Percentiles rank a stretch among this genome's conserved stretches.
These are phyloP conservation scores for Zygotorulaspora mrakii DNA, from an alignment of 1,139 yeast species.

Conservation along the genomic window DNA sequence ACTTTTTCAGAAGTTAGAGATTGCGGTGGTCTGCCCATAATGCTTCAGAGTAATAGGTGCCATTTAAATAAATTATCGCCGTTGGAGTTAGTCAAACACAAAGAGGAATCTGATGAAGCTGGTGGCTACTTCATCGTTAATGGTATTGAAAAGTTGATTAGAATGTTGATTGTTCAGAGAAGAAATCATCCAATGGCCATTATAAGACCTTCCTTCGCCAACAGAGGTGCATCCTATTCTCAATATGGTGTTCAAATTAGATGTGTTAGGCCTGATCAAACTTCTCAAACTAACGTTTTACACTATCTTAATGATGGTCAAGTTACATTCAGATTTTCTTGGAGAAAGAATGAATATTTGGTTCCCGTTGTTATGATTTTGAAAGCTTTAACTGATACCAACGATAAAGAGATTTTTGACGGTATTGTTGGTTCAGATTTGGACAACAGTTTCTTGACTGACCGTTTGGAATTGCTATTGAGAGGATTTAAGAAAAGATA, in stretches of 20 bases:
- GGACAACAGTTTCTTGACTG: slow-evolving; percentile 88
- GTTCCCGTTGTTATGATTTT: slow-evolving; percentile 91
- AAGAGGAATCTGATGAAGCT: slow-evolving; percentile 91
- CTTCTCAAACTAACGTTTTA: slow-evolving; percentile 93
- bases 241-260: slow-evolving; percentile 92
- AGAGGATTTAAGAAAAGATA: slow-evolving; percentile 69
- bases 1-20: slow-evolving; percentile 73
- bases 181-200: slow-evolving; percentile 98
- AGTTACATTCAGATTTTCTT: slow-evolving; percentile 91
- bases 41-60: slow-evolving; percentile 87
- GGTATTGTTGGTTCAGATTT: slow-evolving; percentile 90
- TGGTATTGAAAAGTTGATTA: slow-evolving; percentile 92
- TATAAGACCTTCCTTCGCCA: slow-evolving; percentile 88
- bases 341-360: slow-evolving; percentile 93
- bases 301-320: slow-evolving; percentile 96
- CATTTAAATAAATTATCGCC: slow-evolving; percentile 84
- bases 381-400: slow-evolving; percentile 85
- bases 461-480: slow-evolving; percentile 89
- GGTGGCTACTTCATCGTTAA: slow-evolving; percentile 96
- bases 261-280: slow-evolving; percentile 92
- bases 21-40: slow-evolving; percentile 87
- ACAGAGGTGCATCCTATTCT: slow-evolving; percentile 89
- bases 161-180: slow-evolving; percentile 97
- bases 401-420: slow-evolving; percentile 91
- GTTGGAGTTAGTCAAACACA: slow-evolving; percentile 64